Evolutionary conservation across 257 asterid species (phyloP), one percentile per base, ranked within the genome.

Genomic region (Galeopsis tetrahit): DNA sequence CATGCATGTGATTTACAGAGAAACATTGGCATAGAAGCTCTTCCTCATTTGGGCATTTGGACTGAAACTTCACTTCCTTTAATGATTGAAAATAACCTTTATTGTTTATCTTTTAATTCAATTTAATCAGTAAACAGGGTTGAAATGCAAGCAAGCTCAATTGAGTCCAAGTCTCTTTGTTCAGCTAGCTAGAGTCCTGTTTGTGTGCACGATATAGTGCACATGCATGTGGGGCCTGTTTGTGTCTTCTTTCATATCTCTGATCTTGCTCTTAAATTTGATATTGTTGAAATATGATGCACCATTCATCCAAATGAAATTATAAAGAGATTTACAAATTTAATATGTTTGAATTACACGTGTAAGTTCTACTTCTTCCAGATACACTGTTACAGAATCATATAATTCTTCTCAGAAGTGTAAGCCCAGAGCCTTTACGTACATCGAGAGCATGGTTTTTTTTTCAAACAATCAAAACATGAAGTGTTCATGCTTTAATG

Each of bases 181-280:
- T 63, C 53, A 61, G 40, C 39, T 46, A 36, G 69, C 67, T 42
- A 33, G 38, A 59, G 44, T 46, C 51, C 63, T 21, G 56, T 73
- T 15, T 21, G 67, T 40, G 21, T 48, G 66, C 46, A 68, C 53
- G 10, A n/a, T 56, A 55, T 35, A 32, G 53, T 43, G 10, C 21
- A 32, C 15, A 4, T 60, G 40, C 57, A 43, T 36, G 32, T 48
- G 42, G 34, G 40, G 32, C 69, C 32, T 71, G 11, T 70, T 68
- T 53, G 49, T 64, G 67, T 40, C 21, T 62, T 28, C 39, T 21
- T 62, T 51, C 72, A 13, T 56, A 21, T 40, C 33, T 39, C 48
- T 71, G 56, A 44, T 51, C 70, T 38, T 66, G 53, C 66, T 39
- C 51, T 35, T 58, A 33, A 60, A 42, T 42, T 43, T 43, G 4